These are phyloP conservation scores for Candida boidinii DNA, from an alignment of 805 yeast genomes.

Conservation along the genomic window DNA sequence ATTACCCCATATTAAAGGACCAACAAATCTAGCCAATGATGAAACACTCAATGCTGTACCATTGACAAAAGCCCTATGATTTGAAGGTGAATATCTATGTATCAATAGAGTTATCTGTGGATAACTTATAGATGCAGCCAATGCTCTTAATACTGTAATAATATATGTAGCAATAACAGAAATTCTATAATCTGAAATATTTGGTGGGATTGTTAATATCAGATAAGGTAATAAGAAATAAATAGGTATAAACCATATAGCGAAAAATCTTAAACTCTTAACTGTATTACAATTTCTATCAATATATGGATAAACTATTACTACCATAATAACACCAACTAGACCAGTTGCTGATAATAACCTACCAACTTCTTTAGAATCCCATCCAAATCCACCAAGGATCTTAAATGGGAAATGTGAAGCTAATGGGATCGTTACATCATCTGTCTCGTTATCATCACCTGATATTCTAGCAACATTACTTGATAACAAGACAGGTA, in stretches of 20 bases:
- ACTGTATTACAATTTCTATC: constrained; percentile 40
- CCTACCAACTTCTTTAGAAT: constrained; percentile 38
- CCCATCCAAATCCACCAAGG: constrained; percentile 45
- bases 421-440: constrained; percentile 5
- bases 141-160: constrained; percentile 14
- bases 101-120: constrained; percentile 47
- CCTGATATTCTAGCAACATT: constrained; percentile 1
- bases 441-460: background rate
- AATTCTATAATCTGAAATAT: background rate
- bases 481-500: constrained; percentile 44
- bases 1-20: constrained; percentile 50
- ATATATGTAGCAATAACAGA: constrained; percentile 15
- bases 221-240: constrained; percentile 40
- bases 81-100: constrained; percentile 44
- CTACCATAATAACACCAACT: constrained; percentile 39
- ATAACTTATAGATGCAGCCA: constrained; percentile 37
- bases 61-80: constrained; percentile 51
- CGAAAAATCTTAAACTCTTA: constrained; percentile 31
- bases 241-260: constrained; percentile 33
- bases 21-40: constrained; percentile 47
- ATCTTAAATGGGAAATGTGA: constrained; percentile 39
- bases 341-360: constrained; percentile 46
- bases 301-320: constrained; percentile 42
- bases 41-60: constrained; percentile 45
- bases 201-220: constrained; percentile 30